Base-by-base conservation (phyloP, 2,329 filamentous ascomycete species). In the Monilinia laxa region DNA sequence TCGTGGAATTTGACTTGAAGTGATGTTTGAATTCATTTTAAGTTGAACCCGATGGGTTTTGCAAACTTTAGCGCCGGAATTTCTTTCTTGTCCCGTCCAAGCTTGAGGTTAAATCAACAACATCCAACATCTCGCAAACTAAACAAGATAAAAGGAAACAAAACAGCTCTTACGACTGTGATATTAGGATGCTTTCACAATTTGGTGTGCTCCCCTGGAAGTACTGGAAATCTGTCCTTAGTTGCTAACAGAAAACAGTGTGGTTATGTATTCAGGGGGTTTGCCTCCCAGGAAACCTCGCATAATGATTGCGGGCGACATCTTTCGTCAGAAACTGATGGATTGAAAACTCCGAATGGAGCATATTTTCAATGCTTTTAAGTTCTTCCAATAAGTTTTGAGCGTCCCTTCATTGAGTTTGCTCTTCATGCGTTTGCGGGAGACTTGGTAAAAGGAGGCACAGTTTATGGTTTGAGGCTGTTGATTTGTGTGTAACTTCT, bases 11-110 rank as follows among this genome's bases (percentile, higher is more conserved):
- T 47, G 18, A 5, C 9, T 20, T n/a, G 28, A 28, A 28, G 20
- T 20, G 10, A n/a, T 6, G 20, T n/a, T 38, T 23, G 42, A 49
- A 31, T 20, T 35, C 20, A 11, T 23, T 49, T 59, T 31, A 11
- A 49, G 28, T 20, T n/a, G 2, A n/a, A 9, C 20, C 23, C 25
- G 9, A 10, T 38, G 7, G 16, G n/a, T 28, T 38, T 51, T 25
- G n/a, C 28, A 38, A 38, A 20, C 4, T 25, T 62, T 51, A 40
- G 58, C 31, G 45, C 45, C 58, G 28, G 58, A 23, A 59, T 47
- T 31, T 31, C 20, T 35, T 10, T 25, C n/a, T 4, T 12, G 42
- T 18, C 25, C 20, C 42, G 25, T 18, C 42, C 28, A 35, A 56
- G 53, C 31, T 16, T 18, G 23, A 38, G 45, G 10, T 62, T 51